Evolutionary conservation across 352 stramenopile genomes (phyloP), one percentile per base, ranked within the genome.

Genomic region (Pythium rishiriense): DNA sequence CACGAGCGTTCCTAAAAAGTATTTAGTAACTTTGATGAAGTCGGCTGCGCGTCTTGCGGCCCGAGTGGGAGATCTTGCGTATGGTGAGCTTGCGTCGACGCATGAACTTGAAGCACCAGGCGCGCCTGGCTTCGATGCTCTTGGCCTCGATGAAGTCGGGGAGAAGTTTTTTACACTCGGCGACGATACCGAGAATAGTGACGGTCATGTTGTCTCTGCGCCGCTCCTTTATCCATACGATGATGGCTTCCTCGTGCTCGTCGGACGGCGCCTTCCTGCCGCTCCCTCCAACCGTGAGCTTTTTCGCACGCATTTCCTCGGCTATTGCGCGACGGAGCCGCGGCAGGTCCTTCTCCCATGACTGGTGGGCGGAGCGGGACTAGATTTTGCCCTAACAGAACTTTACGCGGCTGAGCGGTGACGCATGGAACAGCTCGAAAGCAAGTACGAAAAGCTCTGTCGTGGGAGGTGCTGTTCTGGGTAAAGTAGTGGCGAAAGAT

Each of bases 141-240:
- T 51, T 41, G 26, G 11, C 25, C 0, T 47, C 46, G 31, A 63
- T 29, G 45, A 62, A 63, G 6, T 33, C 31, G 5, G 21, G 45
- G 10, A 63, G 45, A 2, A 63, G 56, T 21, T 35, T 3, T n/a
- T 7, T 31, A 4, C 28, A 26, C 56, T 63, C 22, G 2, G 15
- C 10, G 26, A 63, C 28, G 29, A 63, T 56, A 1, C 17, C 45
- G 6, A n/a, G 19, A 7, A 41, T n/a, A 14, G 45, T 46, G 4
- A 56, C 55, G 31, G 25, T n/a, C 12, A 33, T 43, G 11, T 62
- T 37, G n/a, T 62, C 56, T 0, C 43, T 29, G 10, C 43, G 56
- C 24, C 45, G 0, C 17, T 63, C 56, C 45, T 63, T 63, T 7
- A 63, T 50, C 31, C 43, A 54, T 15, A 42, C 43, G 22, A 54